Evolutionary conservation across 257 asterid genomes (phyloP), one percentile per base, ranked within the genome.

Genomic region (Cynanchum wilfordii): DNA sequence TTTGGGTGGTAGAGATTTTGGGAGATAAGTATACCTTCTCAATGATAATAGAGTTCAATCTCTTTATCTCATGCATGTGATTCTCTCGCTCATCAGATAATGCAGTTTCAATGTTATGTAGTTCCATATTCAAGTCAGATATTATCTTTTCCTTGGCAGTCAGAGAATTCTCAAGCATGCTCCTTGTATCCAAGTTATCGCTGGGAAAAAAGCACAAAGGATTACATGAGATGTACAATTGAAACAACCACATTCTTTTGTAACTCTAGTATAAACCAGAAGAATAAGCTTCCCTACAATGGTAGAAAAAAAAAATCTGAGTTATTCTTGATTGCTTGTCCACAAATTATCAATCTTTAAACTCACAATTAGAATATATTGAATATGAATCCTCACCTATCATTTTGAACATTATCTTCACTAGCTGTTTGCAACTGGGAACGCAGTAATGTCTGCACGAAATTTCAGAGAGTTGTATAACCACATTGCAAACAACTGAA

Each of bases 111-210:
- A 95, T 74, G 73, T 89, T 90, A 81, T 92, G 99, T 79, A 95
- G 97, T 81, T 95, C 99, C 85, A 81, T 71, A 78, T 92, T 95
- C 82, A 95, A 78, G 71, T 90, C 99, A 76, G 99, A 92, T 70
- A 95, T 92, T 70, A 90, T 82, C 89, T 84, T 92, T 81, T 92
- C 99, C 89, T 95, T 95, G 73, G 94, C 91, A 84, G 69, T 87
- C 57, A 95, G 88, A 77, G 99, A 88, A 79, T 84, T 92, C 86
- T 95, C 99, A 80, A 95, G 94, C 81, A 89, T 76, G 78, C 88
- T 83, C 82, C 81, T 85, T 68, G 87, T 80, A 77, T 95, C 98
- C 78, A 84, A 29, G 77, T 78, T 83, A 84, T 89, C 96, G 82
- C 99, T 95, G 87, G 77, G 84, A 77, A 69, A 80, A 77, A 59